These are phyloP conservation scores for Mycena vitilis DNA, from an alignment of 768 basidiomycete genomes.

Conservation along the genomic window DNA sequence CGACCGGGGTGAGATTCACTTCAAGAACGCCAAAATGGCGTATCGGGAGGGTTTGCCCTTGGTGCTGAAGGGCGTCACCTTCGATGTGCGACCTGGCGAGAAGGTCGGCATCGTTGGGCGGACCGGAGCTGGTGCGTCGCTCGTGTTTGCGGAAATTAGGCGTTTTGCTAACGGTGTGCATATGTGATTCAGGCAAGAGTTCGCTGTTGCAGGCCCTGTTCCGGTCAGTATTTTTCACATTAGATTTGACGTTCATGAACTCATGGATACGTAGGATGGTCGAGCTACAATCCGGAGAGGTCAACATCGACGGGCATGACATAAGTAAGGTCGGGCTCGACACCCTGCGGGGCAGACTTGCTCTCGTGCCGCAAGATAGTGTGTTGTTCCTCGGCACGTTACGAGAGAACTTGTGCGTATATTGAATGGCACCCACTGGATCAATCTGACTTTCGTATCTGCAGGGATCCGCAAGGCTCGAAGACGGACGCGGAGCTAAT, in stretches of 20 bases:
- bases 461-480: conserved; percentile 64
- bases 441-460: conserved; percentile 5
- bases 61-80: conserved; percentile 70
- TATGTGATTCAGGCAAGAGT: conserved; percentile 55
- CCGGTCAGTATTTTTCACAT: conserved; percentile 47
- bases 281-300: conserved; percentile 66
- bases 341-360: conserved; percentile 62
- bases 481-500: conserved; percentile 73
- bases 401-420: conserved; percentile 57
- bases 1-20: conserved; percentile 62
- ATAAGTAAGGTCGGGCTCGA: conserved; percentile 66
- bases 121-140: conserved; percentile 46
- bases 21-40: conserved; percentile 64
- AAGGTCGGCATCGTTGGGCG: conserved; percentile 65
- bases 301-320: conserved; percentile 69
- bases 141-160: too few relatives aligned
- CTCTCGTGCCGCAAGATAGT: conserved; percentile 77
- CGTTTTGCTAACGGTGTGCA: neutral
- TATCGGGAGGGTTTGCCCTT: conserved; percentile 75
- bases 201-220: conserved; percentile 69
- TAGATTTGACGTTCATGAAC: neutral
- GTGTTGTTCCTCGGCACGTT: conserved; percentile 65
- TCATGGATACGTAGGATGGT: conserved; percentile 57
- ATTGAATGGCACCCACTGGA: neutral
- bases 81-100: conserved; percentile 69